A percentile compares a stretch with the other conserved stretches of the same genome.
These are phyloP conservation scores for Naumovozyma castellii DNA, from an alignment of 805 yeast species.

Conservation along the genomic window DNA sequence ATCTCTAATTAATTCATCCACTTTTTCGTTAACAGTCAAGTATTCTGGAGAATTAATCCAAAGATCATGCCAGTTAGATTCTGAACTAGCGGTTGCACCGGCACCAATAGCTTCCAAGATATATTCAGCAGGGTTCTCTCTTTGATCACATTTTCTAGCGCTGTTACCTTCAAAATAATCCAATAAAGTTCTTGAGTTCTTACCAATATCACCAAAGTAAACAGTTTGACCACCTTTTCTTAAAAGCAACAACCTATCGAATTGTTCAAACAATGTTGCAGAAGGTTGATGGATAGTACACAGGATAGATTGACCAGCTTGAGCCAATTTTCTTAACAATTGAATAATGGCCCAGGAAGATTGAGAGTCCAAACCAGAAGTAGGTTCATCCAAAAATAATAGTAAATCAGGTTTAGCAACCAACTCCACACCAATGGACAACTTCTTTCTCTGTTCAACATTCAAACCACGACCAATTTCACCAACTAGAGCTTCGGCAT, in stretches of 20 bases:
- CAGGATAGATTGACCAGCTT: conserved; percentile 42
- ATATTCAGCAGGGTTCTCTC: conserved; percentile 63
- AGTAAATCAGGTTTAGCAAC: conserved; percentile 40
- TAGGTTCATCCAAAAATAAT: conserved; percentile 43
- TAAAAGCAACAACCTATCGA: conserved; percentile 51
- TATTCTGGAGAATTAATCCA: conserved; percentile 42
- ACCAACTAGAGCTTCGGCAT: conserved; percentile 46
- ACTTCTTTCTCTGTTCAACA: conserved; percentile 37
- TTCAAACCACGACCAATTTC: conserved; percentile 34
- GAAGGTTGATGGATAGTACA: conserved; percentile 58
- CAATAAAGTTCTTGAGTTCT: conserved; percentile 42
- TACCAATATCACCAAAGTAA: conserved; percentile 59
- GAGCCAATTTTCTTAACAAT: conserved; percentile 36
- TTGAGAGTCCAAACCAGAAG: conserved; percentile 45
- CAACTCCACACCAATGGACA: conserved; percentile 39
- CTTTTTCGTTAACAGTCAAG: conserved; percentile 32
- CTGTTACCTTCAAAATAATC: conserved; percentile 58
- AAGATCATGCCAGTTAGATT: conserved; percentile 45
- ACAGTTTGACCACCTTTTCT: conserved; percentile 65
- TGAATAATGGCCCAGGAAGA: conserved; percentile 45
- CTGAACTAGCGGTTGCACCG: conserved; percentile 53
- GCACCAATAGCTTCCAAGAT: conserved; percentile 63
- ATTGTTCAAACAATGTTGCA: conserved; percentile 50
- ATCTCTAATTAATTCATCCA: conserved; percentile 42
- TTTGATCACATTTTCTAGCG: conserved; percentile 46